Evolutionary conservation across 192 early-diverging fungal species (phyloP), one percentile per base, ranked within the genome.

Genomic region (Glomus cerebriforme): DNA sequence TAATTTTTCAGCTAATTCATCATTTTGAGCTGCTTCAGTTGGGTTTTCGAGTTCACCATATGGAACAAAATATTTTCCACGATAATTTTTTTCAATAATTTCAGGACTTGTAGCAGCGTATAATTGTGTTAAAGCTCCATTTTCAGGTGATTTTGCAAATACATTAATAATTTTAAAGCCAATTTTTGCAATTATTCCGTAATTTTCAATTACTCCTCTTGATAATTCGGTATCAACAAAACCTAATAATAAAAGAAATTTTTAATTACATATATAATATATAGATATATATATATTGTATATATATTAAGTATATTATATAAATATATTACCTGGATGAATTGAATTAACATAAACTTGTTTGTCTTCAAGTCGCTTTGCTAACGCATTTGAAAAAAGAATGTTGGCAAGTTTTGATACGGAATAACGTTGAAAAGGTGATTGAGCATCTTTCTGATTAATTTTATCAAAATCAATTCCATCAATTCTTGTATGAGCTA

Each of bases 331-430:
- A 77, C 89, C 89, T 39, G 90, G 90, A 75, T 90, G 84, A 4
- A 88, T 45, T 47, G 81, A 73, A 79, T 91, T 85, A 0, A 80
- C 83, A 64, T 83, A 85, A 27, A 83, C 78, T 19, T 74, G 62
- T 39, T 83, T 69, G 4, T 68, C 81, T 15, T 72, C 66, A 2
- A 85, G 45, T 45, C 81, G 60, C 1, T 81, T 78, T 54, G 86
- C 84, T 10, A 93, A 81, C 27, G 85, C 81, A 22, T 79, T 82
- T 0, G 85, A 75, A 79, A 89, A 91, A 22, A 88, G 81, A 29
- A 88, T 80, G 59, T 88, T 90, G 66, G 87, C 83, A 77, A 90
- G 79, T 83, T 93, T 93, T 10, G 84, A 82, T 22, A 84, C 79
- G 29, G 82, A 85, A 78, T 91, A 91, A 60, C 77, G 54, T 15